Evolutionary conservation across 2,329 filamentous ascomycete genomes (phyloP).

Genomic region (Grosmannia serpens): DNA sequence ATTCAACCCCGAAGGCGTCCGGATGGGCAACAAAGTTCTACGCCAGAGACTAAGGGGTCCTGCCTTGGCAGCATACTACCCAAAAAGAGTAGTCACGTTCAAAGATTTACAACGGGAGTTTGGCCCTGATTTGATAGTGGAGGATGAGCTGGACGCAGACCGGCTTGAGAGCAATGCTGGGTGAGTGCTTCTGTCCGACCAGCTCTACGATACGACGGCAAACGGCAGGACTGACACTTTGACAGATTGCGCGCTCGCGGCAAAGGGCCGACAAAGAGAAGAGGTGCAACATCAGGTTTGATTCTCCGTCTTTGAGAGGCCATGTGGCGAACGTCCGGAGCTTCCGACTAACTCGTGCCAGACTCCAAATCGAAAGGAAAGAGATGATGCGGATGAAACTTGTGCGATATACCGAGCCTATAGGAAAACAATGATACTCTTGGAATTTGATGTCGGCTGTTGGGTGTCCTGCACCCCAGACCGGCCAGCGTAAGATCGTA

Average conservation of each 20-base stretch:
- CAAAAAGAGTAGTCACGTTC: constrained; percentile 58
- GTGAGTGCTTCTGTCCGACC: constrained; percentile 27
- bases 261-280: constrained; percentile 82
- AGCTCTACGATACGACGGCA: neutral
- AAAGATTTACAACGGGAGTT: constrained; percentile 63
- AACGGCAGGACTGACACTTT: constrained; percentile 5
- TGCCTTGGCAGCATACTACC: constrained; percentile 77
- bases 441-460: neutral
- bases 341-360: neutral
- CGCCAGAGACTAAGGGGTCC: constrained; percentile 82
- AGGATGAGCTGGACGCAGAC: constrained; percentile 68
- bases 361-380: neutral
- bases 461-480: no score
- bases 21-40: constrained; percentile 84
- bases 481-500: neutral
- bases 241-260: constrained; percentile 62
- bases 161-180: constrained; percentile 63
- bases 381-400: neutral
- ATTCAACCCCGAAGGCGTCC: constrained; percentile 73
- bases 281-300: neutral
- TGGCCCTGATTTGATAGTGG: constrained; percentile 51
- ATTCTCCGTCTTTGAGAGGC: neutral
- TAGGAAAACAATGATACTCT: neutral
- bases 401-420: neutral
- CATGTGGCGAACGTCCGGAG: no score